Base-by-base conservation (phyloP, 306 rosid genomes). In the Coriaria nepalensis region DNA sequence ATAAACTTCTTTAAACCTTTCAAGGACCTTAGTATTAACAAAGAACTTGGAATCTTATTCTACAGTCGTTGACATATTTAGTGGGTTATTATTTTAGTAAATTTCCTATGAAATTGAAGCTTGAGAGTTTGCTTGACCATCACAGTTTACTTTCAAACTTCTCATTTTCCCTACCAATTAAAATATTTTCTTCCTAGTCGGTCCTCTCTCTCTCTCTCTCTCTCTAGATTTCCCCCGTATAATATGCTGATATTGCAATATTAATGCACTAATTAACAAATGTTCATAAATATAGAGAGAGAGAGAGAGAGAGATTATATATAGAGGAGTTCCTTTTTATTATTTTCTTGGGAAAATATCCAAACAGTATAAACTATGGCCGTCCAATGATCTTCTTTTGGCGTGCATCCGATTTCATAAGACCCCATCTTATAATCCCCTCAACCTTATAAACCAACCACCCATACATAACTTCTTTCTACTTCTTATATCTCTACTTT, bases 371-470 rank as follows among this genome's bases (percentile, higher is more conserved):
- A 78, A 73, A 67, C 9, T 43, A 77, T 33, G 67, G 62, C 59
- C 64, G 40, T 67, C 93, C 80, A 82, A 78, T 80, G 52, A 75
- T 51, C 52, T 63, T 71, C 73, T 68, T 56, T 58, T 70, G 65
- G 62, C 78, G 77, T 82, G 79, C 66, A 41, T 75, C 73, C 78
- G 73, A 59, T 71, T 66, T 68, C 68, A 57, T 39, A 45, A 57
- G 29, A 55, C 66, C 81, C 78, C 71, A 69, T 66, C 64, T 45
- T 49, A 13, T 56, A 20, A 20, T 20, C 42, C 62, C 68, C 65
- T 81, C 79, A 73, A 53, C 69, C 29, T 62, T 75, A 83, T 76
- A 83, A 71, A 80, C 65, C 70, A 55, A n/a, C 70, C 74, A 63
- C 62, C 55, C 13, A 69, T 64, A 55, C 39, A 57, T 64, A 56